A percentile compares a stretch with the other conserved stretches of the same genome.
phyloP scores from a whole-genome alignment of 2,329 filamentous ascomycete genomes.

The Orbilia javanica region DNA sequence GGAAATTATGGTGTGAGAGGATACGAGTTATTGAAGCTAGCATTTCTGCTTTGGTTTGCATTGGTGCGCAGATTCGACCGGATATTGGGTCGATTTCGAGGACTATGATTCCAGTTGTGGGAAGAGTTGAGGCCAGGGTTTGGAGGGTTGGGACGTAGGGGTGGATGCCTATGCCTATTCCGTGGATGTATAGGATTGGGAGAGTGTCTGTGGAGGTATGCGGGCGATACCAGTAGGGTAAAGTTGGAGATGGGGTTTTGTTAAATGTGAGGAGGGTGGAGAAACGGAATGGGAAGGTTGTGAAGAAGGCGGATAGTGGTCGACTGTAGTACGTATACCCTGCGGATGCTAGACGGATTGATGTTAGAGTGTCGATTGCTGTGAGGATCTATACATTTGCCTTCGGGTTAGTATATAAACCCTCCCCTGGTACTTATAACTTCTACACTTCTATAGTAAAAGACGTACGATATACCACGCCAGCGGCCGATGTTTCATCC shows the following conservation, averaged over 20 bases:
- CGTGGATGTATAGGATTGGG: conserved; percentile 74
- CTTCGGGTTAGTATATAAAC: conserved; percentile 24
- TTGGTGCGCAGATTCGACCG: conserved; percentile 36
- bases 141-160: conserved; percentile 71
- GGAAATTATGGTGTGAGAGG: conserved; percentile 63
- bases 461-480: conserved; percentile 71
- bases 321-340: conserved; percentile 69
- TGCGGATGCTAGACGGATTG: conserved; percentile 65
- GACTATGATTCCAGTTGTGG: conserved; percentile 63
- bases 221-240: conserved; percentile 68
- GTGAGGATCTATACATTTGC: conserved; percentile 59
- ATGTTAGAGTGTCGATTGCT: conserved; percentile 64
- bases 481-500: conserved; percentile 71
- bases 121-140: conserved; percentile 67
- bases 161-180: conserved; percentile 73
- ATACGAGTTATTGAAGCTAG: conserved; percentile 19
- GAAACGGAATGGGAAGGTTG: conserved; percentile 71
- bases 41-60: conserved; percentile 32
- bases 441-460: not conserved
- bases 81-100: conserved; percentile 69
- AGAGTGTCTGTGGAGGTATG: conserved; percentile 72
- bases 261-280: conserved; percentile 66
- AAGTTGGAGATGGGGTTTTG: conserved; percentile 19
- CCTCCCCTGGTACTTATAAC: not conserved
- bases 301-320: conserved; percentile 64